Evolutionary conservation across 345 rosid genomes (phyloP).

Genomic region (Cochlearia excelsa): DNA sequence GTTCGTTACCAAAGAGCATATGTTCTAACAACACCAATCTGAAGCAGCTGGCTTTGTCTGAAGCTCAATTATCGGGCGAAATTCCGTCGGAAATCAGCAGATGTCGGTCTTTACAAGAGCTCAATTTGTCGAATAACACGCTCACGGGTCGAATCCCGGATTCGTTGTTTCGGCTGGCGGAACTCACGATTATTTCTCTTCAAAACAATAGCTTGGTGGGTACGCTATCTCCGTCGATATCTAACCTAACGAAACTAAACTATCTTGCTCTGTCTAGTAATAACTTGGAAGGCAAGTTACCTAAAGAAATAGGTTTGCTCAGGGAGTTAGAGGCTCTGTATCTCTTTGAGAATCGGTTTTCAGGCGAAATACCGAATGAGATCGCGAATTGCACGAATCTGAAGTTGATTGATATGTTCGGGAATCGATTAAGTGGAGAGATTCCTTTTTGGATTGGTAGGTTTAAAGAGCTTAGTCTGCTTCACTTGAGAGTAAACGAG

Average conservation of each 20-base stretch:
- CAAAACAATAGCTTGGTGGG: conserved; percentile 89
- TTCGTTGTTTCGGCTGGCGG: conserved; percentile 46
- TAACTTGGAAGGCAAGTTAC: conserved; percentile 64
- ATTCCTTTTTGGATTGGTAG: conserved; percentile 62
- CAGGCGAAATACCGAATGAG: conserved; percentile 73
- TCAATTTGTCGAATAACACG: conserved; percentile 77
- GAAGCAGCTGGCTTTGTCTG: conserved; percentile 51
- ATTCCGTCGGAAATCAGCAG: conserved; percentile 59
- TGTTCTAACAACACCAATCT: conserved; percentile 59
- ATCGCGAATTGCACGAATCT: conserved; percentile 77
- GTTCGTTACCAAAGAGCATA: conserved; percentile 48
- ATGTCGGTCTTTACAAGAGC: conserved; percentile 59
- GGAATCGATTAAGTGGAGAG: conserved; percentile 68
- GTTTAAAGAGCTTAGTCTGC: conserved; percentile 52
- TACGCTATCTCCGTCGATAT: conserved; percentile 52
- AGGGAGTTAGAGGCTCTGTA: conserved; percentile 53
- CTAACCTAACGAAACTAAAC: conserved; percentile 69
- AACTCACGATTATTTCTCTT: conserved; percentile 65
- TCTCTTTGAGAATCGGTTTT: conserved; percentile 68
- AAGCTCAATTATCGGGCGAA: conserved; percentile 56
- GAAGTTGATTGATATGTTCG: conserved; percentile 73
- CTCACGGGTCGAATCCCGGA: conserved; percentile 66
- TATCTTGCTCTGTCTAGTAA: conserved; percentile 71
- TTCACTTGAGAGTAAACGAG: conserved; percentile 83
- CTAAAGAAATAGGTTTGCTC: conserved; percentile 59